Evolutionary conservation across 2,329 filamentous ascomycete species (phyloP).

Genomic region (Calonectria henricotiae): DNA sequence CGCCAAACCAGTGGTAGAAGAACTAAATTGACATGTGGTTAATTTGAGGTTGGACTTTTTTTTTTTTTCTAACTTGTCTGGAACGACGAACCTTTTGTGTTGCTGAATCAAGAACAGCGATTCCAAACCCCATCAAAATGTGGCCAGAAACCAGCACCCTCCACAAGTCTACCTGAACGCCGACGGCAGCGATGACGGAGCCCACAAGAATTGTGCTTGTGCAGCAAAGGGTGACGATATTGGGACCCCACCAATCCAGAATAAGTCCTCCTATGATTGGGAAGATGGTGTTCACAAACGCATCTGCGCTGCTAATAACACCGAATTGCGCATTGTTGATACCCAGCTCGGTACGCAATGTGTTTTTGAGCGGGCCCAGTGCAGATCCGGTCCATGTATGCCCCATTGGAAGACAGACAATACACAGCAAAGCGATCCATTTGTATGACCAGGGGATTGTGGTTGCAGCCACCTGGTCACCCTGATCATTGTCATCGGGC

Average conservation of each 20-base stretch:
- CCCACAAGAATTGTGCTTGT: constrained; percentile 46
- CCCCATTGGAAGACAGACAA: constrained; percentile 48
- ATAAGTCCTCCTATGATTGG: constrained; percentile 43
- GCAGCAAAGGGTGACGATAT: constrained; percentile 46
- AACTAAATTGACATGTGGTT: constrained; percentile 32
- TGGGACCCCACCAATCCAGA: constrained; percentile 50
- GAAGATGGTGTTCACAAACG: constrained; percentile 51
- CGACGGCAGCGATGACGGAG: constrained; percentile 45
- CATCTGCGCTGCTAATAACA: constrained; percentile 49
- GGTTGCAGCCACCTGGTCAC: neutral
- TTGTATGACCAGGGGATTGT: constrained; percentile 47
- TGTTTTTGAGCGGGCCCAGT: constrained; percentile 50
- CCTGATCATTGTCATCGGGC: neutral
- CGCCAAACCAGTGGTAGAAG: constrained; percentile 51
- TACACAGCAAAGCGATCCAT: constrained; percentile 47
- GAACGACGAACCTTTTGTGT: constrained; percentile 41
- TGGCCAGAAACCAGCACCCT: constrained; percentile 45
- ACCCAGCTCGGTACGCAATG: constrained; percentile 45
- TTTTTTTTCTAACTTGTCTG: neutral
- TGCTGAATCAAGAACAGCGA: constrained; percentile 47
- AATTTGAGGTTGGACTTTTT: neutral
- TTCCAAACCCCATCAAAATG: constrained; percentile 49
- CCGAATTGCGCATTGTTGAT: constrained; percentile 51
- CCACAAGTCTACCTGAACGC: constrained; percentile 44
- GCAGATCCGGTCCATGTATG: constrained; percentile 46